phyloP scores from a whole-genome alignment of 1,139 yeast genomes.

The Candida glucosophila region DNA sequence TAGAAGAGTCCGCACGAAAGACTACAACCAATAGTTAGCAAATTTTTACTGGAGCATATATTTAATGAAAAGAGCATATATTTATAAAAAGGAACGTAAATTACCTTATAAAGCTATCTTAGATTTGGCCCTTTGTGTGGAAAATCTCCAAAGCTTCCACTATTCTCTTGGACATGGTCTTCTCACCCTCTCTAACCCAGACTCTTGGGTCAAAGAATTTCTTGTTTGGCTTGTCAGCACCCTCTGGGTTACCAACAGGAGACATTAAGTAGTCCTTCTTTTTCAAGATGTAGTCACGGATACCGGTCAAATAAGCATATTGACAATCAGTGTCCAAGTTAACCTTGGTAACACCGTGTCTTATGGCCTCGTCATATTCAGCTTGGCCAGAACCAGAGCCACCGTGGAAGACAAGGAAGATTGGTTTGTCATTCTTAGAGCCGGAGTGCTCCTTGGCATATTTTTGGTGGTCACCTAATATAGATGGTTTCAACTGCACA shows the following conservation, averaged over 20 bases:
- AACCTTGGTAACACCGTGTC: slow-evolving; percentile 95
- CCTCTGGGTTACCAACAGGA: slow-evolving; percentile 98
- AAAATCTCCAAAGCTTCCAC: slow-evolving; percentile 75
- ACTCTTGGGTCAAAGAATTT: slow-evolving; percentile 99
- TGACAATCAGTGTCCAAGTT: slow-evolving; percentile 99
- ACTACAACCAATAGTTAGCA: background rate
- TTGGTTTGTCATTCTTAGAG: slow-evolving; percentile 57
- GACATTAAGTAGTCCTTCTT: slow-evolving; percentile 89
- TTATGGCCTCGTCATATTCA: slow-evolving; percentile 88
- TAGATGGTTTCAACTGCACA: slow-evolving; percentile 86
- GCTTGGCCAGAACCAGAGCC: slow-evolving; percentile 96
- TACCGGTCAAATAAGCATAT: slow-evolving; percentile 93
- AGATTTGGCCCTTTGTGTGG: slow-evolving; percentile 68
- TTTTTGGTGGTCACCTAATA: slow-evolving; percentile 92
- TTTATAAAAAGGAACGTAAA: background rate
- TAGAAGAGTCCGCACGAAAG: slow-evolving; percentile 1
- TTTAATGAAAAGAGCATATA: background rate
- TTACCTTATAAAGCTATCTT: slow-evolving; percentile 9
- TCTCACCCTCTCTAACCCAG: slow-evolving; percentile 99
- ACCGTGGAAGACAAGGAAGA: slow-evolving; percentile 99
- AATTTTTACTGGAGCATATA: background rate
- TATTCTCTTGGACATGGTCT: slow-evolving; percentile 90
- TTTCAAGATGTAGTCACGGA: slow-evolving; percentile 91
- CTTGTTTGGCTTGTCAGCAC: slow-evolving; percentile 98
- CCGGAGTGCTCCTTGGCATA: slow-evolving; percentile 63